Evolutionary conservation across 2,329 filamentous ascomycete genomes (phyloP).

Genomic region (Fusarium zealandicum): DNA sequence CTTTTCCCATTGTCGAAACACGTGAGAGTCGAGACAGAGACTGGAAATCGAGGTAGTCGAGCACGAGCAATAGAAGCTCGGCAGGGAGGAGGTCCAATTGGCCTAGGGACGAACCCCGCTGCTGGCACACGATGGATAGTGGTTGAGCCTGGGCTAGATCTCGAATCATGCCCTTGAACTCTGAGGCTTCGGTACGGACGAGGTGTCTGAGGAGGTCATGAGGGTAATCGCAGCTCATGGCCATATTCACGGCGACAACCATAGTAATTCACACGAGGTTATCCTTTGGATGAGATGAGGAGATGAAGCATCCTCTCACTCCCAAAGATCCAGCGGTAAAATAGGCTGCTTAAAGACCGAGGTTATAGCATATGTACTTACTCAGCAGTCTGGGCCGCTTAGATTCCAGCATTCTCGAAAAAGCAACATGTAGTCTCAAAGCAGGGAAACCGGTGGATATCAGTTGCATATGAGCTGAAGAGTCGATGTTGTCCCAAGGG

Average conservation of each 20-base stretch:
- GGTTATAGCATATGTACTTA: slow-evolving; percentile 27
- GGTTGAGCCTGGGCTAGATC: slow-evolving; percentile 14
- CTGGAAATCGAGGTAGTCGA: slow-evolving; percentile 41
- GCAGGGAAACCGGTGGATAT: slow-evolving; percentile 7
- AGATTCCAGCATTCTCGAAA: slow-evolving; percentile 22
- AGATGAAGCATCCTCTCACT: background rate
- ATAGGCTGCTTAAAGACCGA: slow-evolving; percentile 27
- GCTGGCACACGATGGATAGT: slow-evolving; percentile 14
- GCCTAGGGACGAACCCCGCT: slow-evolving; percentile 35
- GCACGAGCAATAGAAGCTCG: slow-evolving; percentile 37
- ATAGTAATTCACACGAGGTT: background rate
- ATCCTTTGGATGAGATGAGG: background rate
- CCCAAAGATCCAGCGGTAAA: slow-evolving; percentile 22
- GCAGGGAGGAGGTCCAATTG: slow-evolving; percentile 39
- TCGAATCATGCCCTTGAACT: slow-evolving; percentile 33
- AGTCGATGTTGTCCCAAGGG: background rate
- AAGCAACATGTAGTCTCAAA: slow-evolving; percentile 20
- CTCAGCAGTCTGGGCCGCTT: slow-evolving; percentile 30
- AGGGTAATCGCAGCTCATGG: slow-evolving; percentile 1
- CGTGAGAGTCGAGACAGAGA: slow-evolving; percentile 42
- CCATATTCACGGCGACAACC: slow-evolving; percentile 7
- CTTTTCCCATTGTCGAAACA: slow-evolving; percentile 37
- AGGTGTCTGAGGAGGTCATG: slow-evolving; percentile 20
- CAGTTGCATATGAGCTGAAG: slow-evolving; percentile 6
- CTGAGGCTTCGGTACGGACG: slow-evolving; percentile 24